phyloP scores from a whole-genome alignment of 2,329 filamentous ascomycete species.

The Fulvia fulva region DNA sequence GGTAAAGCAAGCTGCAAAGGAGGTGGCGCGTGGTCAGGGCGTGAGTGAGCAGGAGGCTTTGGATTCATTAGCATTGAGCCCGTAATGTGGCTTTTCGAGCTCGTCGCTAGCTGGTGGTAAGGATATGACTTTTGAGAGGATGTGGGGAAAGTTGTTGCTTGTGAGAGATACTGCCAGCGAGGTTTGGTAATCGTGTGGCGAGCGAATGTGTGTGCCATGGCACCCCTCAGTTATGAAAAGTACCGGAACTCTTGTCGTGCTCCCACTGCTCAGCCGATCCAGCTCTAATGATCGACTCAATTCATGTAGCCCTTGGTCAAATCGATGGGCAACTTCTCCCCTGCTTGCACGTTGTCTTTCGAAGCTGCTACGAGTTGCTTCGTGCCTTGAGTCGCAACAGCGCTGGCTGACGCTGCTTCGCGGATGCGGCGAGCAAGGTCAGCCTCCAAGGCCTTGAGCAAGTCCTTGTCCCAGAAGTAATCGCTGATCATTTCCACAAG shows the following conservation, averaged over 20 bases:
- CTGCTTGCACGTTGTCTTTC: too few species aligned
- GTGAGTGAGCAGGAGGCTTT: constrained; percentile 24
- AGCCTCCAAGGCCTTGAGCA: not conserved
- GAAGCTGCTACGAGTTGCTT: too few species aligned
- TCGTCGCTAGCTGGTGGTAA: constrained; percentile 27
- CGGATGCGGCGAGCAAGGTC: not conserved
- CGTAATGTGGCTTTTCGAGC: constrained; percentile 33
- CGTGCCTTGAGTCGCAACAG: too few species aligned
- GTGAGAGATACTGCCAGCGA: constrained; percentile 26
- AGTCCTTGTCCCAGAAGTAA: not conserved
- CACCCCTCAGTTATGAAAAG: not conserved
- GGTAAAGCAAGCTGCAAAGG: constrained; percentile 26
- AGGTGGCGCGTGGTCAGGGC: constrained; percentile 29
- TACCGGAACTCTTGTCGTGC: not conserved
- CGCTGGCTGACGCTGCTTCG: not conserved
- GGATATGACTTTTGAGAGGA: constrained; percentile 30
- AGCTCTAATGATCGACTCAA: too few species aligned
- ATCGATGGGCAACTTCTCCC: too few species aligned
- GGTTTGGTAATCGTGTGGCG: constrained; percentile 19
- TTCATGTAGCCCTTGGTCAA: too few species aligned
- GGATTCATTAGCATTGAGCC: constrained; percentile 28
- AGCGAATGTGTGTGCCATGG: not conserved
- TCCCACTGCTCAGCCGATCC: not conserved
- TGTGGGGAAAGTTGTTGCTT: constrained; percentile 31
- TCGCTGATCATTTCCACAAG: not conserved